A percentile compares a stretch with the other conserved stretches of the same genome.
These are phyloP conservation scores for Tuber magnatum DNA, from an alignment of 495 filamentous ascomycete species.

Conservation along the genomic window DNA sequence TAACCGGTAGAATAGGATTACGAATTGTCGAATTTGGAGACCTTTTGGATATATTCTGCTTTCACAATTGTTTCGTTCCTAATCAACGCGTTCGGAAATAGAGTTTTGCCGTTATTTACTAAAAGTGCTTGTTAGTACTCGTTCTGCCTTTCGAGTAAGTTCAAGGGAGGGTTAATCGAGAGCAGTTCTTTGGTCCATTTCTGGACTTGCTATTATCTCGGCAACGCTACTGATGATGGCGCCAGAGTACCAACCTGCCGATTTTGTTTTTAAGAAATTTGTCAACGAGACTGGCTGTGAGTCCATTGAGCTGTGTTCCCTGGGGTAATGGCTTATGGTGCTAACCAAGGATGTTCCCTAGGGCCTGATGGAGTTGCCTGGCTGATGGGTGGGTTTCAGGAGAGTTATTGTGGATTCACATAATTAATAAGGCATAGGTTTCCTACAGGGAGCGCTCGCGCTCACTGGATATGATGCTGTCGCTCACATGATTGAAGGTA, in stretches of 20 bases:
- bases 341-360: slow-evolving; percentile 8
- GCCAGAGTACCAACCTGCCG: slow-evolving; percentile 53
- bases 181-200: slow-evolving; percentile 59
- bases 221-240: slow-evolving; percentile 60
- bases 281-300: slow-evolving; percentile 48
- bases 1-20: background rate
- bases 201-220: slow-evolving; percentile 61
- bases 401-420: background rate
- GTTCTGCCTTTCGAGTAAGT: background rate
- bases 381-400: slow-evolving; percentile 37
- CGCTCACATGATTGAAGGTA: slow-evolving; percentile 50
- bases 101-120: slow-evolving; percentile 57
- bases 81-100: slow-evolving; percentile 62
- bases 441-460: slow-evolving; percentile 52
- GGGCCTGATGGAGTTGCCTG: slow-evolving; percentile 51
- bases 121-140: slow-evolving; percentile 46
- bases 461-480: slow-evolving; percentile 51
- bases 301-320: slow-evolving; percentile 18
- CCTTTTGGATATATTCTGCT: slow-evolving; percentile 52
- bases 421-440: slow-evolving; percentile 37
- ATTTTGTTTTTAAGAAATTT: slow-evolving; percentile 50
- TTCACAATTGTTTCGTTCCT: slow-evolving; percentile 58
- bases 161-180: slow-evolving; percentile 15
- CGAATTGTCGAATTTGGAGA: background rate
- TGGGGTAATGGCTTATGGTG: background rate